Conservation (phyloP, 2,329 filamentous ascomycete genomes). For the Microdochium paspali region DNA sequence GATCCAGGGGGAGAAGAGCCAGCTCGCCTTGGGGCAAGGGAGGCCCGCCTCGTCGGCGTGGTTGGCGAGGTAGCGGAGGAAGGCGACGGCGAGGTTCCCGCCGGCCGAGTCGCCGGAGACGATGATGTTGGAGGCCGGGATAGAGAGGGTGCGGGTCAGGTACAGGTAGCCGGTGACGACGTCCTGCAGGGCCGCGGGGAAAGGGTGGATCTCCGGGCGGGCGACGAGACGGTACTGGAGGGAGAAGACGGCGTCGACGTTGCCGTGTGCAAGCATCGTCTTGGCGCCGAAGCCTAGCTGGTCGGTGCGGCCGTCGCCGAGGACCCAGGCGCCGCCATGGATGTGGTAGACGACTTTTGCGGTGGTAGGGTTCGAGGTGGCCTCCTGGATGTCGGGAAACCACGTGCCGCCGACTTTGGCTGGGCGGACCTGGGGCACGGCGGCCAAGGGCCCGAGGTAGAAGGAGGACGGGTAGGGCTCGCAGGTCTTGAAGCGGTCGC, state of each 20-base stretch:
- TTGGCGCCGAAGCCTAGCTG: slow-evolving; percentile 17
- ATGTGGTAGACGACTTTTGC: slow-evolving; percentile 31
- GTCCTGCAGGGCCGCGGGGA: slow-evolving; percentile 42
- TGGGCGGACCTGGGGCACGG: slow-evolving; percentile 2
- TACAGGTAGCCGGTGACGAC: slow-evolving; percentile 33
- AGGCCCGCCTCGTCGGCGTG: slow-evolving; percentile 22
- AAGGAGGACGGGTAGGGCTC: background rate
- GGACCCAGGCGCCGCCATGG: slow-evolving; percentile 37
- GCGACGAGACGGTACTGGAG: slow-evolving; percentile 38
- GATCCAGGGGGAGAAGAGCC: slow-evolving; percentile 18
- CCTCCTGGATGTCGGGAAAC: slow-evolving; percentile 7
- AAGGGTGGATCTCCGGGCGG: slow-evolving; percentile 25
- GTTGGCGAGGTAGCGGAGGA: slow-evolving; percentile 35
- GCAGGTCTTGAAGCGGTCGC: background rate
- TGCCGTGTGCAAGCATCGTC: slow-evolving; percentile 23
- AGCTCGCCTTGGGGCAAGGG: slow-evolving; percentile 24
- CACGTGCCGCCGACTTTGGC: slow-evolving; percentile 11
- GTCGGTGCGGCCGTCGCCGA: slow-evolving; percentile 27
- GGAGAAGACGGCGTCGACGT: slow-evolving; percentile 26
- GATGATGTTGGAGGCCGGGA: slow-evolving; percentile 28
- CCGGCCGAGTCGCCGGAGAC: slow-evolving; percentile 40
- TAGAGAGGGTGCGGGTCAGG: slow-evolving; percentile 26
- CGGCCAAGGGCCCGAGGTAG: background rate
- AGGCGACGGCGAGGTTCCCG: slow-evolving; percentile 30
- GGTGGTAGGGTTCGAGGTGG: background rate